Evolutionary conservation across 2,329 filamentous ascomycete species (phyloP).

Genomic region (Colletotrichum liaoningense): DNA sequence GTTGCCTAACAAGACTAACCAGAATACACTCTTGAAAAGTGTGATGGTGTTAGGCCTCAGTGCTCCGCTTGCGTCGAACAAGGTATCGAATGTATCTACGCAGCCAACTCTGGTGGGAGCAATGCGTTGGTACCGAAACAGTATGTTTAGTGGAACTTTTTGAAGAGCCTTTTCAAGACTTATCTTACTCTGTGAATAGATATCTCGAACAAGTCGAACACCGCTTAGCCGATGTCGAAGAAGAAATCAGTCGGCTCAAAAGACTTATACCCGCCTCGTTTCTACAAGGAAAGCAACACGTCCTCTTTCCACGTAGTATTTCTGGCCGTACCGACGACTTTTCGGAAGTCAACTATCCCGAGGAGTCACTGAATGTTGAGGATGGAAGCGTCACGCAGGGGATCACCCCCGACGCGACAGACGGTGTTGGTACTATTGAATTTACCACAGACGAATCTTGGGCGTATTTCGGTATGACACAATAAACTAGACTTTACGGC

Average conservation of each 20-base stretch:
- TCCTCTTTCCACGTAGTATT: background rate
- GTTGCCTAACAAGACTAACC: background rate
- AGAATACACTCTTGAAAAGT: slow-evolving; percentile 19
- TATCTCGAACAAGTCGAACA: slow-evolving; percentile 37
- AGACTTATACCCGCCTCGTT: slow-evolving; percentile 9
- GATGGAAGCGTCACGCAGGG: slow-evolving; percentile 32
- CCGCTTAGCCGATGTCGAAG: slow-evolving; percentile 37
- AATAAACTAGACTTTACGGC: background rate
- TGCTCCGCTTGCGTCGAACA: slow-evolving; percentile 38
- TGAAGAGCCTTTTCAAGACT: background rate
- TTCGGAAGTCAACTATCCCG: background rate
- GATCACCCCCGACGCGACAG: slow-evolving; percentile 36
- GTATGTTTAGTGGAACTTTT: slow-evolving; percentile 5
- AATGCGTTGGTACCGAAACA: slow-evolving; percentile 30
- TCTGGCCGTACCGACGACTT: background rate
- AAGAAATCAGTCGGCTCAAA: slow-evolving; percentile 35
- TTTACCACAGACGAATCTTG: slow-evolving; percentile 38
- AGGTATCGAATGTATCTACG: slow-evolving; percentile 38
- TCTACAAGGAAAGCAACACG: slow-evolving; percentile 8
- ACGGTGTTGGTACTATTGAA: slow-evolving; percentile 40
- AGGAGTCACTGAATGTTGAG: slow-evolving; percentile 18
- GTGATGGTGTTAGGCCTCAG: slow-evolving; percentile 38
- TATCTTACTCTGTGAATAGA: slow-evolving; percentile 9
- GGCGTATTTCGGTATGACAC: slow-evolving; percentile 37
- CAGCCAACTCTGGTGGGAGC: slow-evolving; percentile 27